Conservation (phyloP, 495 filamentous ascomycete genomes). For the Filosporella fistucella region DNA sequence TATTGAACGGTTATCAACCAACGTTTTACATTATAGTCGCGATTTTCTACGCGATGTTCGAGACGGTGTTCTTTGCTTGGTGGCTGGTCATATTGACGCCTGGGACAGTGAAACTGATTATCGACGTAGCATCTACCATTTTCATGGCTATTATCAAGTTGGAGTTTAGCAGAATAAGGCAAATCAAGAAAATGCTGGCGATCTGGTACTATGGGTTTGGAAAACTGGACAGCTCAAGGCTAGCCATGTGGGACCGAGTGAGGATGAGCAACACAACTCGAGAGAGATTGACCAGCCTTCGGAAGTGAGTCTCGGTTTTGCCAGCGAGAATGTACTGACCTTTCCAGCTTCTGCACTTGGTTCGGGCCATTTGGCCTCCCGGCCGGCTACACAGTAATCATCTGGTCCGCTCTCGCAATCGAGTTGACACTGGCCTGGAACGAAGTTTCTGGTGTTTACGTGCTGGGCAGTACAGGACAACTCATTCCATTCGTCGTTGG, state of each 20-base stretch:
- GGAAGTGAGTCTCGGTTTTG: background rate
- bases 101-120: too few species aligned
- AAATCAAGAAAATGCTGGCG: too few species aligned
- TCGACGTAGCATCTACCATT: too few species aligned
- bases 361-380: background rate
- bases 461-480: slow-evolving; percentile 15
- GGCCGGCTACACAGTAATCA: background rate
- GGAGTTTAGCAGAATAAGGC: too few species aligned
- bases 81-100: background rate
- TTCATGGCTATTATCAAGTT: too few species aligned
- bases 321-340: background rate
- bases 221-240: background rate
- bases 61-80: background rate
- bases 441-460: slow-evolving; percentile 15
- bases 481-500: slow-evolving; percentile 23
- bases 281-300: background rate
- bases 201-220: too few species aligned
- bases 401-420: background rate
- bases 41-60: background rate
- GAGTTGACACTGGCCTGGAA: slow-evolving; percentile 19
- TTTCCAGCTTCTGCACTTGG: background rate
- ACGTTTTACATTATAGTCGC: too few species aligned
- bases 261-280: background rate
- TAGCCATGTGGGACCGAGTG: too few species aligned
- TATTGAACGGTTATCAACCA: too few species aligned